phyloP scores from a whole-genome alignment of 2,329 filamentous ascomycete species.

The Rasamsonia emersonii region DNA sequence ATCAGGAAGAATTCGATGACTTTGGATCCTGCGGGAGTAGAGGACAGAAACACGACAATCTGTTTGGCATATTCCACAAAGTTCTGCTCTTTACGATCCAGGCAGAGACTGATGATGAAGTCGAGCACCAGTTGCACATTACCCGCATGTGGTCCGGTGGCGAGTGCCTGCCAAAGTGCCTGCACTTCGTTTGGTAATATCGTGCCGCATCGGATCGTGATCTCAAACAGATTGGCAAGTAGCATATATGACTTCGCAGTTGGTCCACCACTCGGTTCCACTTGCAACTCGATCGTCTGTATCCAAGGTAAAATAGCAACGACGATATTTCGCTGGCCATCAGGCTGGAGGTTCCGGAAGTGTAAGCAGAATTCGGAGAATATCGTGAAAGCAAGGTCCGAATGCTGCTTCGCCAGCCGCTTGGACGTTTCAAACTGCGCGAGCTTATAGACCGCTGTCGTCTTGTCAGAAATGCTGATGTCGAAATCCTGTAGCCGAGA shows the following conservation, averaged over 20 bases:
- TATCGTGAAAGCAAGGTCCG: constrained; percentile 81
- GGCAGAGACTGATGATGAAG: constrained; percentile 88
- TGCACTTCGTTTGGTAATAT: constrained; percentile 93
- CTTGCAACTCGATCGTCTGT: constrained; percentile 81
- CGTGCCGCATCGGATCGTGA: constrained; percentile 85
- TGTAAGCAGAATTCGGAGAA: constrained; percentile 94
- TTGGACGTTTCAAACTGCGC: constrained; percentile 96
- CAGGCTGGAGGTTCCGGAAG: constrained; percentile 77
- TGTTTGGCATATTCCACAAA: constrained; percentile 98
- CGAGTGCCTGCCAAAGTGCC: constrained; percentile 91
- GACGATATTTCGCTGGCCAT: constrained; percentile 85
- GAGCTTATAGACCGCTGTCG: constrained; percentile 93
- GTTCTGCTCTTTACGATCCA: constrained; percentile 92
- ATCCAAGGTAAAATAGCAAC: constrained; percentile 95
- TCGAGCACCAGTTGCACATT: constrained; percentile 93
- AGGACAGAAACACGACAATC: constrained; percentile 91
- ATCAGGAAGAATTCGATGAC: constrained; percentile 89
- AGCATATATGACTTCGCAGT: constrained; percentile 91
- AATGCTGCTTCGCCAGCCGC: constrained; percentile 76
- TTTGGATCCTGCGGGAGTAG: constrained; percentile 73
- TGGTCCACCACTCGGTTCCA: constrained; percentile 85
- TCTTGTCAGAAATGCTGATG: constrained; percentile 97
- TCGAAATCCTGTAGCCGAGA: constrained; percentile 96
- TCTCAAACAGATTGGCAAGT: constrained; percentile 87
- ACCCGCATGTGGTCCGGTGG: constrained; percentile 82